phyloP scores from a whole-genome alignment of 2,329 filamentous ascomycete genomes.

The Fusarium begoniae region DNA sequence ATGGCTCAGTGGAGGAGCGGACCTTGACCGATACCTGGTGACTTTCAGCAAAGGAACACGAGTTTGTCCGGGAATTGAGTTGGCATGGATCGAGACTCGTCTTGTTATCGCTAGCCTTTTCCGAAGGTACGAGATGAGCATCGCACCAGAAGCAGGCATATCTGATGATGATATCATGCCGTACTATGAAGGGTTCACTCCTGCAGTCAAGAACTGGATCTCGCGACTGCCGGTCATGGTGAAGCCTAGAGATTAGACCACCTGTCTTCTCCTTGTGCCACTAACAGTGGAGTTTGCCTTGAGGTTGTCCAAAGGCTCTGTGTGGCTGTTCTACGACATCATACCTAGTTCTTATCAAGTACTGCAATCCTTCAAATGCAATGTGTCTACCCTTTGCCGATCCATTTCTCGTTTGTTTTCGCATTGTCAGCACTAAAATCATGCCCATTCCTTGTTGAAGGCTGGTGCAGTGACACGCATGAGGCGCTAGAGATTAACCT shows the following conservation, averaged over 20 bases:
- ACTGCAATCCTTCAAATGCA: background rate
- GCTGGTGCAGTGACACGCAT: background rate
- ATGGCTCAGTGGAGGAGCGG: background rate
- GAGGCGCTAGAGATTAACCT: background rate
- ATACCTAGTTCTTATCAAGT: background rate
- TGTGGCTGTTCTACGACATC: too few relatives aligned
- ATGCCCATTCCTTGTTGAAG: background rate
- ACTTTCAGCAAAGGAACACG: constrained; percentile 6
- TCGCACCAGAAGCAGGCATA: background rate
- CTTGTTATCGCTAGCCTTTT: background rate
- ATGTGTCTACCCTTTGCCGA: background rate
- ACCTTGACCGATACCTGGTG: background rate
- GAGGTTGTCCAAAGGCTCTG: too few relatives aligned
- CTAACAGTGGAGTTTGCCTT: too few relatives aligned
- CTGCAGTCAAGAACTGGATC: constrained; percentile 11
- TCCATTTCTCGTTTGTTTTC: background rate
- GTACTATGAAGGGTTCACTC: constrained; percentile 3
- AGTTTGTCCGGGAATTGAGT: constrained; percentile 1
- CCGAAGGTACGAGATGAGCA: background rate
- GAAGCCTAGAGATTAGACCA: background rate
- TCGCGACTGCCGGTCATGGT: background rate
- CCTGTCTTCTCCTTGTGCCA: too few relatives aligned
- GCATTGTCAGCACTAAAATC: background rate
- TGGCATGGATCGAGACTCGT: constrained; percentile 1
- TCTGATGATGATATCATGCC: constrained; percentile 5